Base-by-base conservation (phyloP, 176 grass and related monocot genomes). In the Aegilops speltoides region DNA sequence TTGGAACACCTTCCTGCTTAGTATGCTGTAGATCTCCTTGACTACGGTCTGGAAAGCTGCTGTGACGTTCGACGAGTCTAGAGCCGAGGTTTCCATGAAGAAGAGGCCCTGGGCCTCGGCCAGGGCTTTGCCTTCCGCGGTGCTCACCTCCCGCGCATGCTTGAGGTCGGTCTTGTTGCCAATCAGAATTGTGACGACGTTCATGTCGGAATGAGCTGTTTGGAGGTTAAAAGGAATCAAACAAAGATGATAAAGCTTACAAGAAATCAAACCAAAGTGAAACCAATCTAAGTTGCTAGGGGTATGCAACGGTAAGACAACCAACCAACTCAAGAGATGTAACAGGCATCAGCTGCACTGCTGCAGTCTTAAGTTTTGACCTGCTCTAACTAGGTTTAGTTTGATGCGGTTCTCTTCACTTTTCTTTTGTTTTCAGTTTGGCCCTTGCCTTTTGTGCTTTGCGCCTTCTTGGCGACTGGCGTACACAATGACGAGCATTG, bases 1-100 rank as follows among this genome's bases (percentile, higher is more conserved):
- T 59, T 94, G 94, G 60, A 97, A 94, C 19, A 97, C 94, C 90
- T 97, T 97, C 88, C 94, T 84, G 78, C 94, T 97, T 68, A 97
- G 63, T 88, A 97, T 94, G 57, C 68, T 88, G 90, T 94, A 97
- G 76, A 97, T 97, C 82, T 97, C 94, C 69, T 87, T 92, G 37
- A 97, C 94, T 10, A 97, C 86, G 32, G 92, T 94, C 76, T 97
- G 86, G 73, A 97, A 97, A 24, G 92, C 94, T 73, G 88, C 85
- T 2, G 79, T 82, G 12, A 97, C 94, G 70, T 97, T 97, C 66
- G 94, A 97, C 34, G 91, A 93, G 64, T 97, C 94, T 8, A 97
- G 73, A 5, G 94, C 94, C 0, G 94, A 97, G n/a, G 94, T 94
- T 59, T 97, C 94, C 94, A 97, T 93, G 85, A 90, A 97, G 86